Evolutionary conservation across 2,329 filamentous ascomycete genomes (phyloP), one percentile per base, ranked within the genome.

Genomic region (Byssothecium circinans): DNA sequence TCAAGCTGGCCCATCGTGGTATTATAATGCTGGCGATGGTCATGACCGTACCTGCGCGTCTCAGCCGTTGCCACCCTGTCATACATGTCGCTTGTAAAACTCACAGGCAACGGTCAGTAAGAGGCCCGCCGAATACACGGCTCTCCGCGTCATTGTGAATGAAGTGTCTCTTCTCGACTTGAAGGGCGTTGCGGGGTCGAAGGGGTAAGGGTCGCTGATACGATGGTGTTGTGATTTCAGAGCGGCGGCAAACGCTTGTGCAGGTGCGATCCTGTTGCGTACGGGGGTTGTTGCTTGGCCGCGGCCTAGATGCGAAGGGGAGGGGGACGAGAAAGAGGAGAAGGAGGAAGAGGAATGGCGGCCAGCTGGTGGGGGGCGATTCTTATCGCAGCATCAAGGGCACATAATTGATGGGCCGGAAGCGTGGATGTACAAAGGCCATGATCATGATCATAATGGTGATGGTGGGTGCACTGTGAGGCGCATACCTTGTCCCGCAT

Each of bases 1-100:
- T 80, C 35, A 79, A 90, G 45, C 79, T 78, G 41, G 91, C 75
- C 88, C 89, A 94, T 70, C 82, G 76, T 14, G 88, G 86, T 38
- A 86, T 77, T 50, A 82, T 74, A 57, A 89, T 87, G 45, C 87
- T 81, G 33, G 82, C 78, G 43, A 91, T 76, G 19, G 87, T 88
- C 79, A 91, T 82, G 52, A 80, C 80, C 23, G 85, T 88, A 47
- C 86, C 87, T 89, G 65, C 42, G 39, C 44, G 38, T 39, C 17
- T 59, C 47, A 54, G 57, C 54, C n/a, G 42, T 20, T 44, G 17
- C 33, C 41, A 41, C 38, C 23, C 27, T n/a, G 43, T 42, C 27
- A 34, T 23, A 38, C 41, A 33, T 25, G 17, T 34, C 8, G n/a
- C 35, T 40, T 19, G 34, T 22, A 10, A 34, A 29, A 57, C 69